These are phyloP conservation scores for Triticum dicoccoides DNA, from an alignment of 176 grass and related monocot genomes.

Conservation along the genomic window DNA sequence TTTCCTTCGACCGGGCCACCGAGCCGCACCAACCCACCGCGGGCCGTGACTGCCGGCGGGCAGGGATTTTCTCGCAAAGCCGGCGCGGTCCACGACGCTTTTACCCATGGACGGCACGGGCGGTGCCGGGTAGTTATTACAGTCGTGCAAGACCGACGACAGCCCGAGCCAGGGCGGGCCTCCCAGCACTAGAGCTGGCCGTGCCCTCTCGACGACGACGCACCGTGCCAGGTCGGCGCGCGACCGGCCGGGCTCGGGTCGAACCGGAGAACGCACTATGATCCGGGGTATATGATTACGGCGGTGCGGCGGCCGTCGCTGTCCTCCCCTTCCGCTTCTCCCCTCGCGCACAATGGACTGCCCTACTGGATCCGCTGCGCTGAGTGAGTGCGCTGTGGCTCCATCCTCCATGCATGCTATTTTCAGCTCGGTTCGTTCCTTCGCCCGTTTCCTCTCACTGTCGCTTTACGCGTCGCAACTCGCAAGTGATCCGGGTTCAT, in stretches of 20 bases:
- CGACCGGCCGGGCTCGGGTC: too few species aligned
- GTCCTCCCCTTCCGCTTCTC: not conserved
- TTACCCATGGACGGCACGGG: slow-evolving; percentile 18
- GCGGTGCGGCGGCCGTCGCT: slow-evolving; percentile 26
- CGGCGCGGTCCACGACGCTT: not conserved
- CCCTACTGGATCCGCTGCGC: not conserved
- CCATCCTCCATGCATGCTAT: not conserved
- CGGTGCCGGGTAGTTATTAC: not conserved
- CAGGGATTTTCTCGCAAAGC: not conserved
- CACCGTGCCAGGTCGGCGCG: not conserved
- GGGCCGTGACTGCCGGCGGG: not conserved
- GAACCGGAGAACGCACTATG: too few species aligned
- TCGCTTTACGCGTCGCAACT: too few species aligned
- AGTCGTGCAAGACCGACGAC: not conserved
- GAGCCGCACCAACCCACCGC: not conserved
- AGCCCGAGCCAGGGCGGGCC: not conserved
- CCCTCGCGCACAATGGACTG: slow-evolving; percentile 4
- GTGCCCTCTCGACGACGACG: not conserved
- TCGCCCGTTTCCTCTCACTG: not conserved
- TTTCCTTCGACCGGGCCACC: not conserved
- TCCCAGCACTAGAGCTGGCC: not conserved
- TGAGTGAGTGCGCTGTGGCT: slow-evolving; percentile 7
- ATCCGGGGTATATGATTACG: not conserved
- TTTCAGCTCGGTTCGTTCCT: not conserved
- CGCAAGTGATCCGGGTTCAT: slow-evolving; percentile 24